Conservation (phyloP, 139 green algal species). For the Spirogloea muscicola region DNA sequence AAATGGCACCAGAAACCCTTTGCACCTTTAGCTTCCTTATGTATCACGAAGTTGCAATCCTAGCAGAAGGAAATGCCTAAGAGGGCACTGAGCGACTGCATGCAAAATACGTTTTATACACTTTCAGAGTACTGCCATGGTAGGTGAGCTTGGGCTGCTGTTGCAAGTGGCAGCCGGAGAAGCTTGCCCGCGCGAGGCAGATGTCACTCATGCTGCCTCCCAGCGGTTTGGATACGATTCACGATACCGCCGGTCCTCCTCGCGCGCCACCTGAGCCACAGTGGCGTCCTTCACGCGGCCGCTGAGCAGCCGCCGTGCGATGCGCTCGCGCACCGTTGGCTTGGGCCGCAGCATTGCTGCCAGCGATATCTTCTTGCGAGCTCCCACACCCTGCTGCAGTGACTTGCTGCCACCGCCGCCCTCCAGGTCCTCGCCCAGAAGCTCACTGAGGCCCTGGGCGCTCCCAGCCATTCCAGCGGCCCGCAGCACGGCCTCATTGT, state of each 20-base stretch:
- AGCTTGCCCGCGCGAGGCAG: too few relatives aligned
- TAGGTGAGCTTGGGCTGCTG: too few relatives aligned
- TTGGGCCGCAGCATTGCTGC: background rate
- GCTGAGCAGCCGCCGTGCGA: slow-evolving; percentile 10
- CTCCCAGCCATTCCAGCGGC: slow-evolving; percentile 5
- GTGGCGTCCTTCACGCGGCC: slow-evolving; percentile 4
- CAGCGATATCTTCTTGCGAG: background rate
- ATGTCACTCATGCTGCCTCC: too few relatives aligned
- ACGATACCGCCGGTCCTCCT: slow-evolving; percentile 11
- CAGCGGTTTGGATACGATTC: slow-evolving; percentile 2
- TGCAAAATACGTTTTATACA: too few relatives aligned
- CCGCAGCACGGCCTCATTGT: slow-evolving; percentile 34
- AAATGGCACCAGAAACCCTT: too few relatives aligned
- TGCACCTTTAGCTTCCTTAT: too few relatives aligned
- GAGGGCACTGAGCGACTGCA: too few relatives aligned
- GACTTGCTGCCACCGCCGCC: background rate
- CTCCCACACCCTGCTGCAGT: background rate
- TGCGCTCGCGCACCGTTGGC: slow-evolving; percentile 8
- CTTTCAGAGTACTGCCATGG: too few relatives aligned
- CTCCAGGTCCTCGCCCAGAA: background rate
- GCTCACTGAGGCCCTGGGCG: slow-evolving; percentile 1
- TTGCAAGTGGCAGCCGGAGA: too few relatives aligned
- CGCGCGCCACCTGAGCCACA: background rate
- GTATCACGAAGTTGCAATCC: too few relatives aligned
- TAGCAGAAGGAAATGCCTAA: too few relatives aligned